A percentile compares a stretch with the other conserved stretches of the same genome.
These are phyloP conservation scores for Coleophoma eucalyptorum DNA, from an alignment of 2,329 filamentous ascomycete genomes.

Conservation along the genomic window DNA sequence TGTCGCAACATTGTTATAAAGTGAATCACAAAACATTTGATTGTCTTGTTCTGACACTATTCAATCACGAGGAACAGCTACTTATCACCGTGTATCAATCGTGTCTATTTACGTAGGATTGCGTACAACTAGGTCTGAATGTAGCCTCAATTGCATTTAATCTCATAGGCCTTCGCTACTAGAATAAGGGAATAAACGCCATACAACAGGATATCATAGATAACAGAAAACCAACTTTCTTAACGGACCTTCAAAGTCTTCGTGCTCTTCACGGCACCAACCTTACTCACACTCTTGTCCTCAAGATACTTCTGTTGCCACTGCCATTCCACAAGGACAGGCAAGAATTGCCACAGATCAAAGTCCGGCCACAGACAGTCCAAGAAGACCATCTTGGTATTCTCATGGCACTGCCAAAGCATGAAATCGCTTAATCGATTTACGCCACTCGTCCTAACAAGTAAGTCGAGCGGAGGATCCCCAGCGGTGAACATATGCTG, in stretches of 20 bases:
- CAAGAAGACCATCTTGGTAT: conserved; percentile 89
- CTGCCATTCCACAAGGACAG: conserved; percentile 89
- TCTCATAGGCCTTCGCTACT: background rate
- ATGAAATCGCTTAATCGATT: conserved; percentile 94
- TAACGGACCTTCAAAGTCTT: background rate
- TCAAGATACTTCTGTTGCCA: conserved; percentile 43
- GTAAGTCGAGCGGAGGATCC: conserved; percentile 83
- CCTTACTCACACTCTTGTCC: conserved; percentile 13
- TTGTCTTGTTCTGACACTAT: too few species aligned
- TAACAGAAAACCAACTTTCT: background rate
- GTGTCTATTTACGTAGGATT: too few species aligned
- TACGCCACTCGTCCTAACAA: conserved; percentile 90
- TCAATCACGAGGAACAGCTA: too few species aligned
- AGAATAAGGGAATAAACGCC: background rate
- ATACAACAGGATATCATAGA: background rate
- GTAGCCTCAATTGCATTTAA: background rate
- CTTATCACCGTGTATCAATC: too few species aligned
- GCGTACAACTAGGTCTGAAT: too few species aligned
- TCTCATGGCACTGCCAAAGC: conserved; percentile 95
- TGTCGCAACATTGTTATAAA: too few species aligned
- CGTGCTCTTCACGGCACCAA: background rate
- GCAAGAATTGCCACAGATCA: conserved; percentile 88
- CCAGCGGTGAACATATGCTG: conserved; percentile 85
- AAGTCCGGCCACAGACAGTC: conserved; percentile 96
- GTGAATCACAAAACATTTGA: too few species aligned